These are phyloP conservation scores for Trichoderma orchidacearum DNA, from an alignment of 495 filamentous ascomycete genomes.

Conservation along the genomic window DNA sequence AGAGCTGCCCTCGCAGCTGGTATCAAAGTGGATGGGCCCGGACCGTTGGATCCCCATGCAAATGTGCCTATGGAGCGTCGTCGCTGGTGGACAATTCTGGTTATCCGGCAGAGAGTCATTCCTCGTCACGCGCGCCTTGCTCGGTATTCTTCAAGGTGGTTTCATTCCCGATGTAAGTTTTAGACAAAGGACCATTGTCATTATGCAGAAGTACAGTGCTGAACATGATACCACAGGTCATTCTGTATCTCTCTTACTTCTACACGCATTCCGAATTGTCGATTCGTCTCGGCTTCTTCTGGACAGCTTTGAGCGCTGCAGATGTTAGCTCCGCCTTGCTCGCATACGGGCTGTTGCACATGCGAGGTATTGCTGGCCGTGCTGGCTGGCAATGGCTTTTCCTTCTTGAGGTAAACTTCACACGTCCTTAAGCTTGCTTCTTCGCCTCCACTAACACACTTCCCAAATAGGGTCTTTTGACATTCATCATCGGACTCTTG, in stretches of 20 bases:
- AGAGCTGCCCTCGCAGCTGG: constrained; percentile 31
- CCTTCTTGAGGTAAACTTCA: constrained; percentile 19
- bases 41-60: constrained; percentile 32
- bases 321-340: constrained; percentile 35
- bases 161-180: constrained; percentile 22
- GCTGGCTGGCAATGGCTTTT: constrained; percentile 36
- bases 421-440: not conserved
- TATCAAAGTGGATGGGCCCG: constrained; percentile 34
- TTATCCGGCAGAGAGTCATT: constrained; percentile 21
- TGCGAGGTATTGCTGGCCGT: constrained; percentile 34
- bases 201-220: not conserved
- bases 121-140: constrained; percentile 26
- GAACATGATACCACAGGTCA: constrained; percentile 11
- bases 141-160: constrained; percentile 34
- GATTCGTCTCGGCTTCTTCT: constrained; percentile 35
- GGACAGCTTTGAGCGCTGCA: constrained; percentile 29
- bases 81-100: constrained; percentile 26
- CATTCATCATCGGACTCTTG: constrained; percentile 33
- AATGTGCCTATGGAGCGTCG: constrained; percentile 29
- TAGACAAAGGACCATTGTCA: not conserved
- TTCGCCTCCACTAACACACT: not conserved
- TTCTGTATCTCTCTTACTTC: constrained; percentile 41
- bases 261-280: constrained; percentile 38
- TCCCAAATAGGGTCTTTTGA: constrained; percentile 37
- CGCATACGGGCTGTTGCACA: constrained; percentile 34